These are phyloP conservation scores for Penicillium sp. DNA, from an alignment of 2,329 filamentous ascomycete species.

Conservation along the genomic window DNA sequence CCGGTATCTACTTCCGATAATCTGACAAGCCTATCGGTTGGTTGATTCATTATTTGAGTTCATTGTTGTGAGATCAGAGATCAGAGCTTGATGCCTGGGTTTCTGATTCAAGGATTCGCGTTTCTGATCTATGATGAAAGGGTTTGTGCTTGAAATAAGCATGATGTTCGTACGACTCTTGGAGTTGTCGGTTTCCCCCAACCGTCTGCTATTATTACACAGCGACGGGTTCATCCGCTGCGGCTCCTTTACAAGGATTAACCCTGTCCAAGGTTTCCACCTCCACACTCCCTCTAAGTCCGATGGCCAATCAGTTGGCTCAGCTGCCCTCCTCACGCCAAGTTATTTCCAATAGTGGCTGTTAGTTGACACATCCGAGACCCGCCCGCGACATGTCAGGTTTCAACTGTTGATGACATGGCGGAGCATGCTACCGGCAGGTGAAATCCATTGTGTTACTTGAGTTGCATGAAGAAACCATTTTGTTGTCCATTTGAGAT, in stretches of 20 bases:
- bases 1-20: constrained; percentile 10
- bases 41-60: constrained; percentile 9
- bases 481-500: neutral
- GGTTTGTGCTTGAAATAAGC: neutral
- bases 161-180: neutral
- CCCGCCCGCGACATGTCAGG: constrained; percentile 22
- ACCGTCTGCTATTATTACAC: neutral
- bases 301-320: constrained; percentile 9
- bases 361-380: constrained; percentile 12
- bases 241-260: neutral
- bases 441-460: neutral
- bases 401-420: constrained; percentile 14
- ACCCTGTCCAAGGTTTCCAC: neutral
- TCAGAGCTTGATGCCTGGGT: constrained; percentile 6
- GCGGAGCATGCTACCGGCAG: neutral
- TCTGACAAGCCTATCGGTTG: constrained; percentile 7
- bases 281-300: neutral
- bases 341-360: constrained; percentile 21
- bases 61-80: constrained; percentile 4
- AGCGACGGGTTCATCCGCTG: neutral
- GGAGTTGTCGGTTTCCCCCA: neutral
- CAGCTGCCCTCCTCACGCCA: constrained; percentile 3
- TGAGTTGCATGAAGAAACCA: neutral
- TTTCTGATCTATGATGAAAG: neutral
- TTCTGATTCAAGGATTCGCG: neutral